A percentile compares a stretch with the other conserved stretches of the same genome.
These are phyloP conservation scores for Termitomyces sp. DNA, from an alignment of 768 basidiomycete species.

Conservation along the genomic window DNA sequence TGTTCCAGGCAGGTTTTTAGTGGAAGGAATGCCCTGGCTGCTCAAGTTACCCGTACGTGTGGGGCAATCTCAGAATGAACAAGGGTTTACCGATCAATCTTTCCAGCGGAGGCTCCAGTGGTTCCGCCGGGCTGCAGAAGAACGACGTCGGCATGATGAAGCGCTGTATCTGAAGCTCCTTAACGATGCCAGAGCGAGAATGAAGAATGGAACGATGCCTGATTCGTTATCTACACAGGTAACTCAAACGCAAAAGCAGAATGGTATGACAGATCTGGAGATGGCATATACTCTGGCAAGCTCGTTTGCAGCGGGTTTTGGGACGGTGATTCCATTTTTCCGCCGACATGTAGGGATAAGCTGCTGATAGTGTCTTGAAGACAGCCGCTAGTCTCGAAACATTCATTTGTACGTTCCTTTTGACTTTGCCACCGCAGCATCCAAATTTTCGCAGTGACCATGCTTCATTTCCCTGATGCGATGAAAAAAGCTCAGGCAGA, in stretches of 20 bases:
- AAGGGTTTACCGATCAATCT: no score
- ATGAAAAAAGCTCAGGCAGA: conserved; percentile 35
- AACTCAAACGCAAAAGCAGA: conserved; percentile 28
- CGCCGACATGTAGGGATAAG: neutral
- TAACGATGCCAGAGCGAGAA: conserved; percentile 36
- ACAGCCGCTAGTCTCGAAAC: conserved; percentile 1
- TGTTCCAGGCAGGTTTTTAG: conserved; percentile 43
- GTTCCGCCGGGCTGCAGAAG: conserved; percentile 36
- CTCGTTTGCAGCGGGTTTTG: conserved; percentile 43
- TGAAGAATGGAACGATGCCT: conserved; percentile 30
- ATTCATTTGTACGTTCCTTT: conserved; percentile 8
- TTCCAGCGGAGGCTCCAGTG: conserved; percentile 33
- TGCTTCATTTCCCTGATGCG: conserved; percentile 32
- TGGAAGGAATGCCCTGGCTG: conserved; percentile 44
- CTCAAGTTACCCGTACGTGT: conserved; percentile 35
- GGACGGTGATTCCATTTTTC: conserved; percentile 8
- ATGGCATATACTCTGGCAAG: conserved; percentile 39
- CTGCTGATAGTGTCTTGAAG: neutral
- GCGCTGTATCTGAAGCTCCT: conserved; percentile 32
- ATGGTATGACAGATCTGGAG: conserved; percentile 35
- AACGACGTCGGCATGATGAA: conserved; percentile 31
- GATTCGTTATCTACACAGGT: conserved; percentile 36
- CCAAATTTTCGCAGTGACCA: conserved; percentile 23
- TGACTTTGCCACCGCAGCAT: neutral
- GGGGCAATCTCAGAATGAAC: neutral